phyloP scores from a whole-genome alignment of 2,329 filamentous ascomycete species.

The Graphiopsis chlorocephala region DNA sequence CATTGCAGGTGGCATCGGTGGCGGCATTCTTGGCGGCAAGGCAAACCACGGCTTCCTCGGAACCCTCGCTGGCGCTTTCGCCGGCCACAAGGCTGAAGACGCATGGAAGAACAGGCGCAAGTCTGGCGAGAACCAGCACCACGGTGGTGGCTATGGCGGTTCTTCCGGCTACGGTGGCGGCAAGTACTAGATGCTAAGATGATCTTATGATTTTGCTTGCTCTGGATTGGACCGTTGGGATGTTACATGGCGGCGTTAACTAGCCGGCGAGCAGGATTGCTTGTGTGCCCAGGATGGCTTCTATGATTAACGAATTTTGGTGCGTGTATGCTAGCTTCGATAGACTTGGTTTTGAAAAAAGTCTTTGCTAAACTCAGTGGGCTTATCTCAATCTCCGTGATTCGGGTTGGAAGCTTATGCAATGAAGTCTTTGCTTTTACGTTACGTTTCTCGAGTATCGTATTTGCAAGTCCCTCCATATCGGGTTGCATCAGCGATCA shows the following conservation, averaged over 20 bases:
- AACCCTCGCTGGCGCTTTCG: conserved; percentile 55
- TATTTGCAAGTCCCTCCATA: too few species aligned
- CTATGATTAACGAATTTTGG: conserved; percentile 11
- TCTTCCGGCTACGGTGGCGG: conserved; percentile 7
- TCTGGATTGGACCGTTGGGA: background rate
- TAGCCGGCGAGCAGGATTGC: background rate
- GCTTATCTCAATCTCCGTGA: too few species aligned
- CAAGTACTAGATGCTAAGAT: conserved; percentile 4
- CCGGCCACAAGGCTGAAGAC: conserved; percentile 56
- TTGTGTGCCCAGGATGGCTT: background rate
- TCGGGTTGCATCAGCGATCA: too few species aligned
- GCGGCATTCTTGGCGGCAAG: conserved; percentile 56
- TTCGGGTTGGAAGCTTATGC: too few species aligned
- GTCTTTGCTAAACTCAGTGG: background rate
- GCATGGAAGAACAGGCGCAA: conserved; percentile 47
- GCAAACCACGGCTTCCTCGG: conserved; percentile 58
- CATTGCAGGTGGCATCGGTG: conserved; percentile 56
- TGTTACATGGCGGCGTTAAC: background rate
- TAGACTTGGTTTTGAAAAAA: conserved; percentile 1
- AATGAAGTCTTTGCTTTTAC: too few species aligned
- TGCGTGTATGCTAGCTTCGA: background rate
- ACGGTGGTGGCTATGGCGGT: conserved; percentile 9
- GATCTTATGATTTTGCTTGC: background rate
- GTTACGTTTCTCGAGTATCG: too few species aligned
- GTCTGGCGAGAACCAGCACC: conserved; percentile 14